Evolutionary conservation across 352 stramenopile genomes (phyloP).

Genomic region (Phytophthora podocarpi): DNA sequence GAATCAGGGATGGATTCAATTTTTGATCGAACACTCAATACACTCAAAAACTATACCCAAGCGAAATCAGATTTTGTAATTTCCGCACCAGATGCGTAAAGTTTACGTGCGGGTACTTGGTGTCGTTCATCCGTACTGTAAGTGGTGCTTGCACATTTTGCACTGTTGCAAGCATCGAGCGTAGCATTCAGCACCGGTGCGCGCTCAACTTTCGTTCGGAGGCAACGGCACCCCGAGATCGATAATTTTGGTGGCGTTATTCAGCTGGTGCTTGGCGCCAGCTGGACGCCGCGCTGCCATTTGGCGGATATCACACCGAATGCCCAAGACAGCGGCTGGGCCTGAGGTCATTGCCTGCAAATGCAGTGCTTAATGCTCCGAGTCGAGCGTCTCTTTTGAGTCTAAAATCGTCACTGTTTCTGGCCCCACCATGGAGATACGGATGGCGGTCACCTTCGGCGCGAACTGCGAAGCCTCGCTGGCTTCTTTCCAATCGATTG

Average conservation of each 20-base stretch:
- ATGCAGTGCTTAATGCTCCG: neutral
- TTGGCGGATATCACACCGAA: constrained; percentile 25
- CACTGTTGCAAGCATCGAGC: constrained; percentile 8
- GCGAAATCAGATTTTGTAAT: neutral
- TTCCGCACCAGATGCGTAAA: too few relatives aligned
- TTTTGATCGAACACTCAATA: constrained; percentile 7
- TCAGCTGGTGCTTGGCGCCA: neutral
- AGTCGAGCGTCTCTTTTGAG: neutral
- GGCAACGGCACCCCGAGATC: neutral
- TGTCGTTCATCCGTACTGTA: constrained; percentile 15
- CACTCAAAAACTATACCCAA: neutral
- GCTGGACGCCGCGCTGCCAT: constrained; percentile 11
- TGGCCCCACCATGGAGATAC: constrained; percentile 21
- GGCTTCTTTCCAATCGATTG: constrained; percentile 22
- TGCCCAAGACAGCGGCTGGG: too few relatives aligned
- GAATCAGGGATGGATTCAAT: neutral
- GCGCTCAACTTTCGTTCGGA: neutral
- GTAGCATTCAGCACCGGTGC: constrained; percentile 4
- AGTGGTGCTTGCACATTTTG: constrained; percentile 16
- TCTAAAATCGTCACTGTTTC: constrained; percentile 16
- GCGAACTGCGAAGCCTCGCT: constrained; percentile 3
- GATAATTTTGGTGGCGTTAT: neutral
- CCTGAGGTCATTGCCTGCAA: too few relatives aligned
- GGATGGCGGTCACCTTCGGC: constrained; percentile 15
- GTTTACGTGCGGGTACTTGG: constrained; percentile 7